Evolutionary conservation across 2,329 filamentous ascomycete genomes (phyloP).

Genomic region (Penicillium sp.): DNA sequence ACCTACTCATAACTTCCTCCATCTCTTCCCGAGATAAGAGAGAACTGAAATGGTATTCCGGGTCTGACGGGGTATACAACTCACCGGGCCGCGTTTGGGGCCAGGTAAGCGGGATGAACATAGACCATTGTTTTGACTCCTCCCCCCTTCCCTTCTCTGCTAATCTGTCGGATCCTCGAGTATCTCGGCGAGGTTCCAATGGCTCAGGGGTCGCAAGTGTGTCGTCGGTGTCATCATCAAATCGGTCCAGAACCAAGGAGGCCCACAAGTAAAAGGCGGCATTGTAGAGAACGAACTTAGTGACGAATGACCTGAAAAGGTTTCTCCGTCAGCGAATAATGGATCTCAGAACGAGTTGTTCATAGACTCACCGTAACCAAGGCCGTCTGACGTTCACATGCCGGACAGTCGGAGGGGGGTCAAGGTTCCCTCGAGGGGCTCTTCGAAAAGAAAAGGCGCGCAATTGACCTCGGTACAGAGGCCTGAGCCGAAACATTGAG

Average conservation of each 20-base stretch:
- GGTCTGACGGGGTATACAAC: constrained; percentile 43
- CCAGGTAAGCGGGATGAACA: constrained; percentile 60
- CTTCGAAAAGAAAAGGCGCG: constrained; percentile 18
- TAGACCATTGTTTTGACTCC: constrained; percentile 39
- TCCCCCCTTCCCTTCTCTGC: constrained; percentile 15
- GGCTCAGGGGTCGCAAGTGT: constrained; percentile 13
- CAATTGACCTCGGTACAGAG: constrained; percentile 24
- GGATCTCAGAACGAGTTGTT: background rate
- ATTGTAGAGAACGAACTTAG: constrained; percentile 30
- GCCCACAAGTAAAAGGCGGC: constrained; percentile 33
- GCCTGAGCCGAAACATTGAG: constrained; percentile 35
- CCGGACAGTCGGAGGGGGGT: constrained; percentile 21
- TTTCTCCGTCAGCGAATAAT: background rate
- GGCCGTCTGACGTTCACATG: constrained; percentile 34
- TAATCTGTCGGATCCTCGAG: constrained; percentile 2
- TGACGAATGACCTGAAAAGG: constrained; percentile 25
- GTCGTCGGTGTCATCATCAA: constrained; percentile 25
- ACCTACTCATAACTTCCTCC: constrained; percentile 44
- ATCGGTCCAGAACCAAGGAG: constrained; percentile 28
- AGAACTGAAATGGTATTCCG: too few relatives aligned
- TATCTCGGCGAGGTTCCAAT: constrained; percentile 1
- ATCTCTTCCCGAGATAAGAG: too few relatives aligned
- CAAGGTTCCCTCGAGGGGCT: constrained; percentile 17
- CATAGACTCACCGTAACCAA: constrained; percentile 30
- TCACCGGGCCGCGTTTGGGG: constrained; percentile 33